These are phyloP conservation scores for Leccinum longicurvipes DNA, from an alignment of 768 basidiomycete species.

Conservation along the genomic window DNA sequence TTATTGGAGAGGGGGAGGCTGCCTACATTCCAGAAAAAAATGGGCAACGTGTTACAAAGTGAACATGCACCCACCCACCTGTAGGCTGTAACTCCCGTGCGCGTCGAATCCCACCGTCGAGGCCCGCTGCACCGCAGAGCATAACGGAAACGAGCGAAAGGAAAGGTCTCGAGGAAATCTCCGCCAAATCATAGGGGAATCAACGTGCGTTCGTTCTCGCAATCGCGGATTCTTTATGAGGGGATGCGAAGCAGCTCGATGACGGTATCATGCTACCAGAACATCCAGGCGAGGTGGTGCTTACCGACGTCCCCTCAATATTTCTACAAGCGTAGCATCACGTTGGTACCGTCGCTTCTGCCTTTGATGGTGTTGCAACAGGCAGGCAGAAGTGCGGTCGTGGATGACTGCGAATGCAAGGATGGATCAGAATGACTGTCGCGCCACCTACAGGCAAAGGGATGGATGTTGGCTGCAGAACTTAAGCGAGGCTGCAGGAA, in stretches of 20 bases:
- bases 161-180: constrained; percentile 17
- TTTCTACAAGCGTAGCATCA: constrained; percentile 26
- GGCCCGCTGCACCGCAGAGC: constrained; percentile 21
- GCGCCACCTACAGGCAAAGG: constrained; percentile 28
- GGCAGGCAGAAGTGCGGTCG: constrained; percentile 24
- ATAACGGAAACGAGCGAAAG: constrained; percentile 17
- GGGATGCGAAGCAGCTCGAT: constrained; percentile 12
- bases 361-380: constrained; percentile 20
- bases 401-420: constrained; percentile 21
- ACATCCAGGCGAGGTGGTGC: constrained; percentile 17
- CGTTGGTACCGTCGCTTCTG: constrained; percentile 27
- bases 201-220: constrained; percentile 17
- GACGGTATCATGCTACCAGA: constrained; percentile 3
- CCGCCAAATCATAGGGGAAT: constrained; percentile 20
- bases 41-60: constrained; percentile 23
- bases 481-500: constrained; percentile 26
- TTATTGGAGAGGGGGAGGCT: constrained; percentile 6
- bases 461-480: constrained; percentile 23
- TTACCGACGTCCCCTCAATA: constrained; percentile 22
- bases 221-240: constrained; percentile 23
- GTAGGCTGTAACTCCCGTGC: constrained; percentile 17
- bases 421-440: constrained; percentile 18
- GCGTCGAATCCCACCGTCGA: constrained; percentile 15
- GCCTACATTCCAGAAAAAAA: constrained; percentile 24
- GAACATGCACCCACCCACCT: constrained; percentile 25